Percentiles rank a stretch among this genome's conserved stretches.
Conservation (phyloP, 2,329 filamentous ascomycete species). For the Chaetomium sp. region DNA sequence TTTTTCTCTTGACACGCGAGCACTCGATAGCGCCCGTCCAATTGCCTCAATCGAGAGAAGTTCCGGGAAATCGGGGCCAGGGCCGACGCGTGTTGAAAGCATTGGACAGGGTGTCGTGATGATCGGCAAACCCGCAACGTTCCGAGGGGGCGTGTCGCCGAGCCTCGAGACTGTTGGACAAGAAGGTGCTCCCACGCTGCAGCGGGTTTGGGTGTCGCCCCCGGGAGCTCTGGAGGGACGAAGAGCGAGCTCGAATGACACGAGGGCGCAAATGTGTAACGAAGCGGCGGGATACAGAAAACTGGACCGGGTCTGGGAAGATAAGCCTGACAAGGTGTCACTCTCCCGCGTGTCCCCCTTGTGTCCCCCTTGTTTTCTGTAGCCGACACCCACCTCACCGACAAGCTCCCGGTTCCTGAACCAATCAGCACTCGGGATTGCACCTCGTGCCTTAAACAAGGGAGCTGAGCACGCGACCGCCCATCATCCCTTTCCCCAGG, state of each 20-base stretch:
- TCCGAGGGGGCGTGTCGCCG: slow-evolving; percentile 19
- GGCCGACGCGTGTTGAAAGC: slow-evolving; percentile 17
- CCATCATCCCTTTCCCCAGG: slow-evolving; percentile 16
- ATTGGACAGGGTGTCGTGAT: slow-evolving; percentile 23
- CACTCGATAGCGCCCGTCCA: not conserved
- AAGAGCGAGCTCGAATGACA: not conserved
- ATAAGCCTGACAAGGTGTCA: not conserved
- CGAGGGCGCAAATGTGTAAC: not conserved
- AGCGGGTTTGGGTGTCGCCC: not conserved
- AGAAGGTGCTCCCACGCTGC: slow-evolving; percentile 1
- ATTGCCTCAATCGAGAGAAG: not conserved
- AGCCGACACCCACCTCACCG: not conserved
- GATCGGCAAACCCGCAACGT: slow-evolving; percentile 12
- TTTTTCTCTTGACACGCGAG: slow-evolving; percentile 12
- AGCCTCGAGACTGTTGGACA: slow-evolving; percentile 20
- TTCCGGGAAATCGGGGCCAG: not conserved
- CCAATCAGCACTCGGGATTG: slow-evolving; percentile 30
- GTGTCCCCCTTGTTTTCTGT: slow-evolving; percentile 25
- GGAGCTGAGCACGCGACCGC: slow-evolving; percentile 36
- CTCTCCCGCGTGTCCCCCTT: not conserved
- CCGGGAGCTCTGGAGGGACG: slow-evolving; percentile 3
- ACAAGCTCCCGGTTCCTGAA: not conserved
- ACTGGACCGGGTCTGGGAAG: not conserved
- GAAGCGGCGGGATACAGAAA: slow-evolving; percentile 9
- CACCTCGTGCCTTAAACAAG: slow-evolving; percentile 33